These are phyloP conservation scores for Paecilomyces sp. DNA, from an alignment of 2,329 filamentous ascomycete genomes.

Conservation along the genomic window DNA sequence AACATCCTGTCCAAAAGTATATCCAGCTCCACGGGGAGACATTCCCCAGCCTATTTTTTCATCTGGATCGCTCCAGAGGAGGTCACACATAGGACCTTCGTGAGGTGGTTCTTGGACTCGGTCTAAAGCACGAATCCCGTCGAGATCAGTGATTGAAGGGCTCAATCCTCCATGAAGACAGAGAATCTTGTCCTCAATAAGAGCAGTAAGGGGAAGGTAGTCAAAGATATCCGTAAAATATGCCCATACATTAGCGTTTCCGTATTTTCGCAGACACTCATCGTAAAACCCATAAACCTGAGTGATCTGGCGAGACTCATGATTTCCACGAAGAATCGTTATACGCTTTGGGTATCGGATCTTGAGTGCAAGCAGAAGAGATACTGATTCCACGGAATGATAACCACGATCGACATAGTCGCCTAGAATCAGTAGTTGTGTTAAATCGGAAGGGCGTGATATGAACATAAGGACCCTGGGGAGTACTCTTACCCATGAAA, in stretches of 20 bases:
- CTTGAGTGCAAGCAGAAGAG: slow-evolving; percentile 61
- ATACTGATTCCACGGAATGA: slow-evolving; percentile 68
- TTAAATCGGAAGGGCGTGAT: slow-evolving; percentile 9
- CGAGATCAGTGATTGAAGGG: slow-evolving; percentile 78
- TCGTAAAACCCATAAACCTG: slow-evolving; percentile 97
- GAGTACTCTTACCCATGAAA: slow-evolving; percentile 68
- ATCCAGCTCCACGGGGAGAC: slow-evolving; percentile 78
- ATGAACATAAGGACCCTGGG: neutral
- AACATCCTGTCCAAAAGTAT: slow-evolving; percentile 87
- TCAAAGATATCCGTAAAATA: slow-evolving; percentile 95
- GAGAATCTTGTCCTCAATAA: slow-evolving; percentile 95
- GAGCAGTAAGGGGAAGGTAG: slow-evolving; percentile 83
- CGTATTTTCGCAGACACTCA: slow-evolving; percentile 90
- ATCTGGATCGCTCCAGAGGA: slow-evolving; percentile 91
- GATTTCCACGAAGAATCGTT: slow-evolving; percentile 90
- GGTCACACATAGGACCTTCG: slow-evolving; percentile 88
- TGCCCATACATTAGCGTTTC: slow-evolving; percentile 94
- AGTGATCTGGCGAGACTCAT: slow-evolving; percentile 92
- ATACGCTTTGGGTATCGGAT: slow-evolving; percentile 91
- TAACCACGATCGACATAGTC: slow-evolving; percentile 94
- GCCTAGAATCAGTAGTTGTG: slow-evolving; percentile 45
- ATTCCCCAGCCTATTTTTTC: slow-evolving; percentile 88
- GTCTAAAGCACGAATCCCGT: slow-evolving; percentile 83
- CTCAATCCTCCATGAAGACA: slow-evolving; percentile 88
- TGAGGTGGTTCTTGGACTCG: slow-evolving; percentile 92